These are phyloP conservation scores for Solanum chiquidenum DNA, from an alignment of 257 asterid species.

Conservation along the genomic window DNA sequence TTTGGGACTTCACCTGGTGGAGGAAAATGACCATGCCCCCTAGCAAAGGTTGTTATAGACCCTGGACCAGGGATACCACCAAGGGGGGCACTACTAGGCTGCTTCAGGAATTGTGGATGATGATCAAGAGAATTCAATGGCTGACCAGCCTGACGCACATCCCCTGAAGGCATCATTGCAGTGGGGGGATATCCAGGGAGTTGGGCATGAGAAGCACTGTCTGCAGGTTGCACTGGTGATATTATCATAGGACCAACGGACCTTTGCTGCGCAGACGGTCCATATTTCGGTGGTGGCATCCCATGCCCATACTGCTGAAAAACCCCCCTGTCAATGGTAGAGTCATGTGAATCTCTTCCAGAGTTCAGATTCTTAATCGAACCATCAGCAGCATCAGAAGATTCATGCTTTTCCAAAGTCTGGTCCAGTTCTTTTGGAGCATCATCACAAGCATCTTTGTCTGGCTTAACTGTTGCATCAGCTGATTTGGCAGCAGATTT, in stretches of 20 bases:
- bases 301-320: slow-evolving; percentile 15
- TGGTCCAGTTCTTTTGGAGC: neutral
- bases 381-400: slow-evolving; percentile 16
- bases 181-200: slow-evolving; percentile 25
- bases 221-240: slow-evolving; percentile 7
- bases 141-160: slow-evolving; percentile 27
- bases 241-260: slow-evolving; percentile 10
- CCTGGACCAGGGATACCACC: slow-evolving; percentile 13
- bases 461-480: slow-evolving; percentile 21
- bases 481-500: slow-evolving; percentile 29
- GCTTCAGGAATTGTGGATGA: slow-evolving; percentile 11
- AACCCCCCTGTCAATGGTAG: neutral
- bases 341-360: neutral
- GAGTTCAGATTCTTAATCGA: neutral
- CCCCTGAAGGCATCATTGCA: slow-evolving; percentile 25
- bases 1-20: slow-evolving; percentile 33
- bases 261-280: slow-evolving; percentile 8
- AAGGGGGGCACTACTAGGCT: slow-evolving; percentile 7
- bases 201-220: slow-evolving; percentile 15
- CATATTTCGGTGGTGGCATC: slow-evolving; percentile 18
- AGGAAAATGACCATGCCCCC: slow-evolving; percentile 34
- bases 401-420: neutral
- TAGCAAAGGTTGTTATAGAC: slow-evolving; percentile 19
- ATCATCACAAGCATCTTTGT: slow-evolving; percentile 6
- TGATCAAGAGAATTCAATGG: slow-evolving; percentile 23